Percentiles rank a stretch among this genome's conserved stretches.
These are phyloP conservation scores for Aspergillus candidus DNA, from an alignment of 2,329 filamentous ascomycete genomes.

Conservation along the genomic window DNA sequence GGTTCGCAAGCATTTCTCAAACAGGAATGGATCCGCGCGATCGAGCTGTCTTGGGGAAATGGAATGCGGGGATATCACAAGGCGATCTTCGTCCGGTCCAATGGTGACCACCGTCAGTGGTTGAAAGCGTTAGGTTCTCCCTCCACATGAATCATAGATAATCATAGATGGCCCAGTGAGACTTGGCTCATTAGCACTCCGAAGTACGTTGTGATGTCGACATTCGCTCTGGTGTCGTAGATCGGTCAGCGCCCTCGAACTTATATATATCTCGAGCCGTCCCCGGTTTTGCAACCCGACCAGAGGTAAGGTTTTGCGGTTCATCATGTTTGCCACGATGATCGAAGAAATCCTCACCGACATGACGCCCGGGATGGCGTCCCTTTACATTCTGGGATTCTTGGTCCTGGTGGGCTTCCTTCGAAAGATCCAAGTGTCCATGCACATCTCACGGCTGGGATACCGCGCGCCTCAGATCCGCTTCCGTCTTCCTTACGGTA, in stretches of 20 bases:
- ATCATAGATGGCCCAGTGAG: too few species aligned
- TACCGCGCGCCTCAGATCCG: constrained; percentile 28
- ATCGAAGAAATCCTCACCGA: constrained; percentile 45
- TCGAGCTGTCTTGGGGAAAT: background rate
- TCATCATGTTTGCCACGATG: constrained; percentile 38
- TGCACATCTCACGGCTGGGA: constrained; percentile 29
- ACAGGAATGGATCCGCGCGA: constrained; percentile 5
- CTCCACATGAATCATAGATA: too few species aligned
- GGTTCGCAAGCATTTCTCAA: constrained; percentile 16
- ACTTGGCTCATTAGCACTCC: too few species aligned
- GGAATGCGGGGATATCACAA: background rate
- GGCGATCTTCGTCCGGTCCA: background rate
- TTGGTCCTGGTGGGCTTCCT: constrained; percentile 35
- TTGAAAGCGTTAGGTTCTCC: background rate
- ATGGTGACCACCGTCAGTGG: background rate
- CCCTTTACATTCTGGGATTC: constrained; percentile 34
- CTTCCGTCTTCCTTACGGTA: constrained; percentile 34
- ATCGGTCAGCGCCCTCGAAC: too few species aligned
- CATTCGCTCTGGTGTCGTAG: too few species aligned
- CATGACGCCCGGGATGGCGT: constrained; percentile 39
- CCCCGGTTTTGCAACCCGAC: too few species aligned
- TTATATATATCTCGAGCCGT: too few species aligned
- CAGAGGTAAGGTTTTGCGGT: too few species aligned
- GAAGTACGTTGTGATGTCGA: too few species aligned
- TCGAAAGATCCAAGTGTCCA: constrained; percentile 24